phyloP scores from a whole-genome alignment of 208 protist genomes.

The Crithidia acanthocephali region DNA sequence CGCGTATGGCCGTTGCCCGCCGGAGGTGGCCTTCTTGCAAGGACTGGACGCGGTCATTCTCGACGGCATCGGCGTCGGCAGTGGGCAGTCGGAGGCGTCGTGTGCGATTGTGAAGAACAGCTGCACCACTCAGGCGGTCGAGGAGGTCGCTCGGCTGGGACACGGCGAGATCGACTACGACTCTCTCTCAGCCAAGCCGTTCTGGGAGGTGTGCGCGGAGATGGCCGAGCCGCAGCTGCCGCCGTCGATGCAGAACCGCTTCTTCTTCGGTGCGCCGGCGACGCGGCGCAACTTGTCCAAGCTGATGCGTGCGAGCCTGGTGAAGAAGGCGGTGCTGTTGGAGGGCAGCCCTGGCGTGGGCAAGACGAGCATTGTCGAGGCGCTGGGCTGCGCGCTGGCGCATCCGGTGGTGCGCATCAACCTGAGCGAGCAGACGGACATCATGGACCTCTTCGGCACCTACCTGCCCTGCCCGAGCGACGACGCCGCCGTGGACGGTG shows the following conservation, averaged over 20 bases:
- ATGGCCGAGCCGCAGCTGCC: conserved; percentile 83
- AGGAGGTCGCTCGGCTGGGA: conserved; percentile 16
- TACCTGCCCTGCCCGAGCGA: conserved; percentile 73
- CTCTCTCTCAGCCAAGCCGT: conserved; percentile 43
- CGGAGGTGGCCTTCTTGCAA: conserved; percentile 93
- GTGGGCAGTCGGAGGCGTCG: conserved; percentile 67
- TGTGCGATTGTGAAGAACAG: conserved; percentile 35
- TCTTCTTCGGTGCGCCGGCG: conserved; percentile 97
- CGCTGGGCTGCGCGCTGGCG: conserved; percentile 93
- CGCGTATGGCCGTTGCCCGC: conserved; percentile 58
- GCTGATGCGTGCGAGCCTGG: conserved; percentile 93
- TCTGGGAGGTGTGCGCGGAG: conserved; percentile 76
- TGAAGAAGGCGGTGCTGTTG: conserved; percentile 97
- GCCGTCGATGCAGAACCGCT: conserved; percentile 64
- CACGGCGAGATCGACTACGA: conserved; percentile 29
- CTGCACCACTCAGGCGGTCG: conserved; percentile 38
- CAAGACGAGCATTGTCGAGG: conserved; percentile 99
- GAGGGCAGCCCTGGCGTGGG: conserved; percentile 98
- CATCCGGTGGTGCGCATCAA: conserved; percentile 99
- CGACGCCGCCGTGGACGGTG: conserved; percentile 21
- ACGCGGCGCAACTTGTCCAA: conserved; percentile 97
- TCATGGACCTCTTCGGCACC: conserved; percentile 98
- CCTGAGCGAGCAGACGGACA: conserved; percentile 99
- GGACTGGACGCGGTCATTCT: conserved; percentile 96
- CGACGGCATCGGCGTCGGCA: conserved; percentile 95